Base-by-base conservation (phyloP, 768 basidiomycete genomes). In the Mycena leptocephala region DNA sequence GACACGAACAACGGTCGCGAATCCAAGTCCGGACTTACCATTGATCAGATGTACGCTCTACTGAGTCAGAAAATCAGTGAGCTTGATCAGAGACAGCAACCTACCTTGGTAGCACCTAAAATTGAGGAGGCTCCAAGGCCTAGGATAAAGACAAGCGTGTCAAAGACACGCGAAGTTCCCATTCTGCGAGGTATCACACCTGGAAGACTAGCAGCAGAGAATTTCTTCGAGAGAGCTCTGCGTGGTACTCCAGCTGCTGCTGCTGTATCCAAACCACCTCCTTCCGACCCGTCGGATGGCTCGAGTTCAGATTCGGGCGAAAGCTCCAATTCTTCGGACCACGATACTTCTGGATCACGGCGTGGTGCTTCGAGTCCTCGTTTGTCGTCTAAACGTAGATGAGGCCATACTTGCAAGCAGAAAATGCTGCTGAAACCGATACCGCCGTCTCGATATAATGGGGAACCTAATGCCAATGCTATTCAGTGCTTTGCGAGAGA, bases 401-500 rank as follows among this genome's bases (percentile, higher is more conserved):
- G n/a, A n/a, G n/a, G n/a, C n/a, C n/a, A n/a, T n/a, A n/a, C n/a
- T n/a, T n/a, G n/a, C 8, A 56, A 56, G 26, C 32, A 35, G 24
- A 14, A 28, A 33, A 69, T 35, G 70, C 59, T n/a, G n/a, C n/a
- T n/a, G 28, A 83, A 81, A 51, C 81, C 80, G 2, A 79, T 82
- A 0, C 68, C 78, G 0, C 83, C 81, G 80, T 3, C 24, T 13
- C n/a, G n/a, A n/a, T n/a, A n/a, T n/a, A n/a, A n/a, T n/a, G n/a
- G n/a, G n/a, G n/a, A n/a, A n/a, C n/a, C n/a, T n/a, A n/a, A n/a
- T n/a, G n/a, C n/a, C n/a, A n/a, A n/a, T n/a, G n/a, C n/a, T n/a
- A n/a, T n/a, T n/a, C n/a, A n/a, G n/a, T n/a, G n/a, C n/a, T n/a
- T n/a, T n/a, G n/a, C n/a, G n/a, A n/a, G n/a, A n/a, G n/a, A n/a